Evolutionary conservation across 163 green algal species (phyloP).

Genomic region (Volvox carteri): DNA sequence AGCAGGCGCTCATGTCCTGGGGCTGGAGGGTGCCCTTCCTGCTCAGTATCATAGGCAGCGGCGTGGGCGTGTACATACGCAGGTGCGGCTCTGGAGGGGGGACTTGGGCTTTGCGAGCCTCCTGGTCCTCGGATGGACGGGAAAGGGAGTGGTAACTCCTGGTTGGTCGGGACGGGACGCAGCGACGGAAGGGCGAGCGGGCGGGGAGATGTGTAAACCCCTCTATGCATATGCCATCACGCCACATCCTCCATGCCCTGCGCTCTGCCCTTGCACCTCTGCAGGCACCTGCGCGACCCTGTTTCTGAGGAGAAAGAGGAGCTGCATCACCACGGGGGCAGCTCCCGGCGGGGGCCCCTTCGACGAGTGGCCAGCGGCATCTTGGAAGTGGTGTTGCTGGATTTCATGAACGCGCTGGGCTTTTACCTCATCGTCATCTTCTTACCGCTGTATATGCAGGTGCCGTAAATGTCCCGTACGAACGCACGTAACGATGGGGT

Average conservation of each 20-base stretch:
- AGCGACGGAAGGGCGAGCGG: too few relatives aligned
- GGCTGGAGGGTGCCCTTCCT: constrained; percentile 66
- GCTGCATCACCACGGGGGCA: neutral
- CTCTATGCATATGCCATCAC: too few relatives aligned
- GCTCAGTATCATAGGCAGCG: constrained; percentile 57
- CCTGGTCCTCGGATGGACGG: too few relatives aligned
- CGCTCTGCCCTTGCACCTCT: too few relatives aligned
- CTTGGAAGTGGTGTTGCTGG: constrained; percentile 56
- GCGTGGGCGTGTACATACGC: constrained; percentile 60
- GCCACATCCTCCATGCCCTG: too few relatives aligned
- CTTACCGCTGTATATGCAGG: constrained; percentile 61
- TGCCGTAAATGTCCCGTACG: neutral
- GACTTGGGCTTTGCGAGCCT: too few relatives aligned
- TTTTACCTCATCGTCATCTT: constrained; percentile 69
- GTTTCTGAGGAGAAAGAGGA: constrained; percentile 46
- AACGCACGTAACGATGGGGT: too few relatives aligned
- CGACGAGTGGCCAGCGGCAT: constrained; percentile 35
- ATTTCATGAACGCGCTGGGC: constrained; percentile 65
- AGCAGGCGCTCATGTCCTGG: constrained; percentile 47
- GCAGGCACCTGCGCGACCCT: constrained; percentile 52
- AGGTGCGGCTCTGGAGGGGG: neutral
- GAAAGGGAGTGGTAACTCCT: too few relatives aligned
- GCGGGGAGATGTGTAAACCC: too few relatives aligned
- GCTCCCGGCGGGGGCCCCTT: constrained; percentile 24
- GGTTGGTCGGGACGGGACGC: too few relatives aligned